Conservation (phyloP, 371 early-diverging fungal species). For the Mucor sp. region DNA sequence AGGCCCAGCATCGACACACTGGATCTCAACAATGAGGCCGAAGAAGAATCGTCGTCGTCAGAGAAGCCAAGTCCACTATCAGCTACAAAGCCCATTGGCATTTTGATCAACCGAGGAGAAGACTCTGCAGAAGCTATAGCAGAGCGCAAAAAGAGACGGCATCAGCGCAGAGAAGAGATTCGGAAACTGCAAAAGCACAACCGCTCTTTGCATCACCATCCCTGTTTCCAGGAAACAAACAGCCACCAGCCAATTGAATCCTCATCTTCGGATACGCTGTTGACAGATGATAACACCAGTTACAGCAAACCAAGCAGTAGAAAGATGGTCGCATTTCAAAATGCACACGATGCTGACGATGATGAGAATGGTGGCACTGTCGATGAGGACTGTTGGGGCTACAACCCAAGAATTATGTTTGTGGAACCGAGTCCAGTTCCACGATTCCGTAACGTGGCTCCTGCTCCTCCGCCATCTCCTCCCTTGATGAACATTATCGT, state of each 20-base stretch:
- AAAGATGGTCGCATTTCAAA: not conserved
- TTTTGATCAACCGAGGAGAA: conserved; percentile 29
- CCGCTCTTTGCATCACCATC: conserved; percentile 1
- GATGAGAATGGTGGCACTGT: not conserved
- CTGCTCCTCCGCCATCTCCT: conserved; percentile 49
- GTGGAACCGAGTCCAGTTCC: conserved; percentile 50
- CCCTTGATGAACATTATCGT: conserved; percentile 36
- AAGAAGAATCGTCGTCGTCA: not conserved
- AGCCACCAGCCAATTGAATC: not conserved
- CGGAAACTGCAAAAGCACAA: conserved; percentile 15
- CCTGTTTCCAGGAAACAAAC: not conserved
- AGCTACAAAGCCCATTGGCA: conserved; percentile 17
- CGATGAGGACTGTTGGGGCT: conserved; percentile 13
- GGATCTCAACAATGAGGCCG: conserved; percentile 1
- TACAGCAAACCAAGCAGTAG: not conserved
- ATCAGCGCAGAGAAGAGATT: conserved; percentile 26
- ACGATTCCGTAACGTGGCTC: conserved; percentile 47
- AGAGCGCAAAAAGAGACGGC: conserved; percentile 26
- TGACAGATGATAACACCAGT: conserved; percentile 5
- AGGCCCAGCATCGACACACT: not conserved
- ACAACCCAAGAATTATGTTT: conserved; percentile 43
- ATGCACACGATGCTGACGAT: not conserved
- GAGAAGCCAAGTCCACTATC: not conserved
- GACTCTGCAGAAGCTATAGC: conserved; percentile 30
- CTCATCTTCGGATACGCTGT: conserved; percentile 19